Percentiles rank a stretch among this genome's conserved stretches.
Conservation (phyloP, 495 filamentous ascomycete genomes). For the Cercophora scortea region DNA sequence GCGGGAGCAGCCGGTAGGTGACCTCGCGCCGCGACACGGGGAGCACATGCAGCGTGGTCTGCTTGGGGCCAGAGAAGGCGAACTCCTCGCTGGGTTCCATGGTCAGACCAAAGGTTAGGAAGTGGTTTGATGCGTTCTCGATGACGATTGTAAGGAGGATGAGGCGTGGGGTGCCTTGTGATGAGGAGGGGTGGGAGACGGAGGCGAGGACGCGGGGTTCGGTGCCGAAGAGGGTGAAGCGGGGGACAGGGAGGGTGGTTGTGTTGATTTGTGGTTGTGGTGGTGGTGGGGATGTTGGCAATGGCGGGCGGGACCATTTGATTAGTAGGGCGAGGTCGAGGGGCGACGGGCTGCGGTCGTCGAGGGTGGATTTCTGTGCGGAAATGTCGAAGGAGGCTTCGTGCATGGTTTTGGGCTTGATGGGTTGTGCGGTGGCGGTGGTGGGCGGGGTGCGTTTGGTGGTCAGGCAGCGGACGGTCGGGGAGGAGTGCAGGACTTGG, state of each 20-base stretch:
- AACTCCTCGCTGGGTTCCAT: slow-evolving; percentile 94
- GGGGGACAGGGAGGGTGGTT: slow-evolving; percentile 62
- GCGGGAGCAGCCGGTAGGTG: slow-evolving; percentile 60
- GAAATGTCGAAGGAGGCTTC: slow-evolving; percentile 64
- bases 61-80: slow-evolving; percentile 85
- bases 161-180: slow-evolving; percentile 12
- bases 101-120: slow-evolving; percentile 79
- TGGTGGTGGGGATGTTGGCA: not conserved
- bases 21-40: slow-evolving; percentile 67
- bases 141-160: slow-evolving; percentile 55
- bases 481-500: slow-evolving; percentile 44
- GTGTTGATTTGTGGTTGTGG: slow-evolving; percentile 29
- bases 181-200: slow-evolving; percentile 32
- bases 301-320: slow-evolving; percentile 55
- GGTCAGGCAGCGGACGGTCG: slow-evolving; percentile 32
- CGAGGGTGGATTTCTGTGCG: slow-evolving; percentile 64
- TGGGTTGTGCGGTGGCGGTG: slow-evolving; percentile 7
- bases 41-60: slow-evolving; percentile 64
- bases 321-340: slow-evolving; percentile 71
- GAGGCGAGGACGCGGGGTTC: slow-evolving; percentile 84
- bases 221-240: slow-evolving; percentile 66
- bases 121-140: slow-evolving; percentile 91
- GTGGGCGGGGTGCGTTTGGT: slow-evolving; percentile 20
- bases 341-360: slow-evolving; percentile 65
- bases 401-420: slow-evolving; percentile 56